These are phyloP conservation scores for Nakazawaea pomicola DNA, from an alignment of 805 yeast genomes.

Conservation along the genomic window DNA sequence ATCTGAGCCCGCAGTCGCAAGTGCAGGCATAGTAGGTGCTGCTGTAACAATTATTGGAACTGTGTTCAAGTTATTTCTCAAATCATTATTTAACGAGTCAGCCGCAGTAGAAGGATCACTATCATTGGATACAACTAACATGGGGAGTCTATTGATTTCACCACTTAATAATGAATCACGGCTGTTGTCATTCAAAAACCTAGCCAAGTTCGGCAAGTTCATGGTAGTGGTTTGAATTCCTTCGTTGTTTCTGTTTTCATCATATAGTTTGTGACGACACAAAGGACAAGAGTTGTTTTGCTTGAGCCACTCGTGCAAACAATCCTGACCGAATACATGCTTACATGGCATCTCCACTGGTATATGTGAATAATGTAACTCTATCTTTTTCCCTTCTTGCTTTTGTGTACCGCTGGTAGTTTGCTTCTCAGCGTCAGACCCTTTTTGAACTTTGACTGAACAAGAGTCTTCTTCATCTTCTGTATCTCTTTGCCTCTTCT, in stretches of 20 bases:
- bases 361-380: conserved; percentile 42
- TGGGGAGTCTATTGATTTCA: conserved; percentile 25
- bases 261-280: conserved; percentile 59
- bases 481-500: conserved; percentile 11
- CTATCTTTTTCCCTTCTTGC: conserved; percentile 23
- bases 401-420: conserved; percentile 1
- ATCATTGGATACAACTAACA: conserved; percentile 25
- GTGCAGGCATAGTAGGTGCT: conserved; percentile 9
- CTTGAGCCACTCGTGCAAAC: conserved; percentile 80
- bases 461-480: conserved; percentile 9
- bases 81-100: conserved; percentile 13
- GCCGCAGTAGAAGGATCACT: conserved; percentile 16
- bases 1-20: not conserved
- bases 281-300: conserved; percentile 77
- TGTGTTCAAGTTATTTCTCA: conserved; percentile 12
- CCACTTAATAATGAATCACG: conserved; percentile 19
- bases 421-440: conserved; percentile 7
- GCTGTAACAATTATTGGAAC: conserved; percentile 14
- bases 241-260: conserved; percentile 12
- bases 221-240: conserved; percentile 24
- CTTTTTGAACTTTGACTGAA: conserved; percentile 1
- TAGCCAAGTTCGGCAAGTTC: conserved; percentile 30
- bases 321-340: conserved; percentile 82
- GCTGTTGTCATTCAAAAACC: conserved; percentile 26
- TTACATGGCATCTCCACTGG: conserved; percentile 79